Evolutionary conservation across 2,329 filamentous ascomycete species (phyloP).

Genomic region (Chaetomium sp.): DNA sequence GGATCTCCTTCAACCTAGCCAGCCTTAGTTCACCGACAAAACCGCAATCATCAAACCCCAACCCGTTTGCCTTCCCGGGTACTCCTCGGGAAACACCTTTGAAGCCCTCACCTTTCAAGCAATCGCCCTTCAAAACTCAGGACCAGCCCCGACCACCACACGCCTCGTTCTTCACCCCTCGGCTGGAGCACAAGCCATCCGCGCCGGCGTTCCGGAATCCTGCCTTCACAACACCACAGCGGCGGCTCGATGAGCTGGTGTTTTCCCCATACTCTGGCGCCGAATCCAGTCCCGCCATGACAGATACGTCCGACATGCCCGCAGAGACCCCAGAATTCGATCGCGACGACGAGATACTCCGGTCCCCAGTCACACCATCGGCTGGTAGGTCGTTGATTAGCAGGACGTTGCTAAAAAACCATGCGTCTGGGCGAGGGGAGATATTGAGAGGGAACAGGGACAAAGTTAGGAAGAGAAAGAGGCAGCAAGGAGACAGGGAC

Average conservation of each 20-base stretch:
- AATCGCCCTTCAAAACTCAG: conserved; percentile 30
- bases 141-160: conserved; percentile 34
- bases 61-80: conserved; percentile 23
- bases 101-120: neutral
- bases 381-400: conserved; percentile 42
- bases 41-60: conserved; percentile 15
- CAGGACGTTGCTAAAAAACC: conserved; percentile 33
- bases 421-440: conserved; percentile 57
- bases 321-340: conserved; percentile 49
- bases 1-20: conserved; percentile 9
- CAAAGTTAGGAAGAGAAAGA: conserved; percentile 48
- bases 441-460: conserved; percentile 47
- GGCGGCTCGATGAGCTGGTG: conserved; percentile 46
- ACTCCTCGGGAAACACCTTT: neutral
- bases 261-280: conserved; percentile 51
- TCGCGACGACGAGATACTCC: conserved; percentile 34
- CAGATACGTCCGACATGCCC: conserved; percentile 49
- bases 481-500: conserved; percentile 45
- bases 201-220: conserved; percentile 55
- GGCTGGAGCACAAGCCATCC: conserved; percentile 35
- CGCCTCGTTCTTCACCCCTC: conserved; percentile 42
- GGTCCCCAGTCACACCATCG: conserved; percentile 43
- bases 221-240: conserved; percentile 57
- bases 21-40: conserved; percentile 25
- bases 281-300: conserved; percentile 55